Evolutionary conservation across 208 protist species (phyloP).

Genomic region (Leishmania major): DNA sequence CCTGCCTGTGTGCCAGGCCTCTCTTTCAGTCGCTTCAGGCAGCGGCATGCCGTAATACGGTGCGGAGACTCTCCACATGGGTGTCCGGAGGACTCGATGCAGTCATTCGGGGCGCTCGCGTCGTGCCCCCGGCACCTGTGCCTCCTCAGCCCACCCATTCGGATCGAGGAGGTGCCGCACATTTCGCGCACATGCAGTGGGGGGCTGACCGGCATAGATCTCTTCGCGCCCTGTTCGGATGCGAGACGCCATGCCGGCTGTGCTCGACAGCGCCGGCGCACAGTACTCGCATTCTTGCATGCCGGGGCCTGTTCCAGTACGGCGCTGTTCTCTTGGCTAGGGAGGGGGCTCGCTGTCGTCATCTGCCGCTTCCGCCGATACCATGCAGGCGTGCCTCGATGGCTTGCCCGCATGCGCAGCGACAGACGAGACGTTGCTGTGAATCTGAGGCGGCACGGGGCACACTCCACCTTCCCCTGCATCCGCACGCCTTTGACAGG

Average conservation of each 20-base stretch:
- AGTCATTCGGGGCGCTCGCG: background rate
- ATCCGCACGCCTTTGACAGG: background rate
- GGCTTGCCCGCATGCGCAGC: background rate
- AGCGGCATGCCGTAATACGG: background rate
- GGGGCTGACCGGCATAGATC: background rate
- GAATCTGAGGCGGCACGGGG: background rate
- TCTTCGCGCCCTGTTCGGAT: background rate
- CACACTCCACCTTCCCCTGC: background rate
- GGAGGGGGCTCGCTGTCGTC: too few species aligned
- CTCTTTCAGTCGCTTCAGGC: background rate
- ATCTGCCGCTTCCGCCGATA: background rate
- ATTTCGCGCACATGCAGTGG: background rate
- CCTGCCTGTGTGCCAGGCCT: background rate
- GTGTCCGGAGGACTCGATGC: background rate
- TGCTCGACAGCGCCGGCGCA: too few species aligned
- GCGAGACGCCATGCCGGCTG: background rate
- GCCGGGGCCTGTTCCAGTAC: background rate
- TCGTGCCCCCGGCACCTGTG: background rate
- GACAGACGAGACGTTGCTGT: background rate
- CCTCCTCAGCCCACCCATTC: background rate
- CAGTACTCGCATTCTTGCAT: background rate
- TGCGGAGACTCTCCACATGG: background rate
- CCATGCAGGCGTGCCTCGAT: background rate
- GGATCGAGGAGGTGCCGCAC: background rate
- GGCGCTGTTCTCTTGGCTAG: background rate